phyloP scores from a whole-genome alignment of 1,139 yeast genomes.

The Nakaseomyces kungkrabaensis region DNA sequence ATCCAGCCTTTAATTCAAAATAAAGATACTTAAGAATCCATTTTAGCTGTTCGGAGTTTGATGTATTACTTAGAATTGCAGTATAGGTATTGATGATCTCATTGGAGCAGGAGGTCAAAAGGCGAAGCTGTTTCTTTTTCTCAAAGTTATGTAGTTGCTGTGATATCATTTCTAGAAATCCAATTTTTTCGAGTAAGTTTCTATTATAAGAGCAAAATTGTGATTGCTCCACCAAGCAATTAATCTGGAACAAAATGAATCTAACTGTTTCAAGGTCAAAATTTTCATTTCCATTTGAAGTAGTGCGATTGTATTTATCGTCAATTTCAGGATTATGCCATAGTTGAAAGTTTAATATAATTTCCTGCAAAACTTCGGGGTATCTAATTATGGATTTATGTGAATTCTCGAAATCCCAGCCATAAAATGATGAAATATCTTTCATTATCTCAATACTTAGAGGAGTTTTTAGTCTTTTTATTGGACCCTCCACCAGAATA shows the following conservation, averaged over 20 bases:
- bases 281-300: slow-evolving; percentile 6
- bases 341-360: slow-evolving; percentile 41
- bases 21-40: slow-evolving; percentile 36
- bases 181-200: slow-evolving; percentile 43
- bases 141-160: slow-evolving; percentile 21
- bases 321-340: slow-evolving; percentile 32
- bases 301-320: slow-evolving; percentile 8
- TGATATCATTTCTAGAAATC: slow-evolving; percentile 42
- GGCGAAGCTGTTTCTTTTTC: background rate
- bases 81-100: slow-evolving; percentile 3
- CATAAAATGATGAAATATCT: slow-evolving; percentile 35
- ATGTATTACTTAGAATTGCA: slow-evolving; percentile 32
- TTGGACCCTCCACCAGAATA: slow-evolving; percentile 22
- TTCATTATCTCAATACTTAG: slow-evolving; percentile 32
- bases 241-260: slow-evolving; percentile 46
- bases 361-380: slow-evolving; percentile 36
- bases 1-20: slow-evolving; percentile 12
- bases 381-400: slow-evolving; percentile 38
- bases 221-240: slow-evolving; percentile 43
- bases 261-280: slow-evolving; percentile 37
- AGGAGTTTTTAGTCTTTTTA: slow-evolving; percentile 13
- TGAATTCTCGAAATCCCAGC: slow-evolving; percentile 36
- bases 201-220: slow-evolving; percentile 41
- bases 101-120: background rate
- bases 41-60: slow-evolving; percentile 34